Conservation (phyloP, 495 filamentous ascomycete genomes). For the Penicillium parvum region DNA sequence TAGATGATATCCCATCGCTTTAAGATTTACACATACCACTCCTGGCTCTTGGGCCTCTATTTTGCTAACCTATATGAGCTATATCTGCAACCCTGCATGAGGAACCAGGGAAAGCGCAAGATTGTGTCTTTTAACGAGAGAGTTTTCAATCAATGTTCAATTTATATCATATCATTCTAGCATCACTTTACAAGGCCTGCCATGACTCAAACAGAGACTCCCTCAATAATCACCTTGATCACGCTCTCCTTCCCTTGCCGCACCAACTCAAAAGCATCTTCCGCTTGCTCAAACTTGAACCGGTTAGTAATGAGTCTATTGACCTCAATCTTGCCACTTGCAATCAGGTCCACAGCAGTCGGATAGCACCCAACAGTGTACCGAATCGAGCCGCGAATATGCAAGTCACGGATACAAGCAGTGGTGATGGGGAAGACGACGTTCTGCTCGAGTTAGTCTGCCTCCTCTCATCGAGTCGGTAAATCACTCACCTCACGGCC, state of each 20-base stretch:
- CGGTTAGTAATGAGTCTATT: constrained; percentile 66
- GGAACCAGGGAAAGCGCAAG: too few species aligned
- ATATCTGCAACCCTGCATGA: too few species aligned
- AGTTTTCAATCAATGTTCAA: not conserved
- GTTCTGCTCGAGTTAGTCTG: constrained; percentile 34
- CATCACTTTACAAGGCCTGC: not conserved
- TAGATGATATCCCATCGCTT: too few species aligned
- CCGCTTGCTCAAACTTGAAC: constrained; percentile 69
- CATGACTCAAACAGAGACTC: constrained; percentile 24
- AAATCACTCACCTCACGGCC: constrained; percentile 56
- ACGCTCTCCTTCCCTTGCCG: constrained; percentile 71
- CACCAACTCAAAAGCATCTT: constrained; percentile 73
- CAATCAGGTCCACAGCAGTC: constrained; percentile 68
- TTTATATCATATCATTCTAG: not conserved
- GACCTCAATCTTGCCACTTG: constrained; percentile 61
- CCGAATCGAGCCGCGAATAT: constrained; percentile 74
- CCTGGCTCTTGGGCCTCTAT: too few species aligned
- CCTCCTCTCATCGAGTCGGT: not conserved
- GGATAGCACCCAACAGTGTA: constrained; percentile 76
- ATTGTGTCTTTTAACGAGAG: too few species aligned
- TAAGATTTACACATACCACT: too few species aligned
- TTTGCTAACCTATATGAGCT: too few species aligned
- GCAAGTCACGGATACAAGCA: constrained; percentile 78
- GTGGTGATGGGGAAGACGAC: constrained; percentile 80
- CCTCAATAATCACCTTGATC: constrained; percentile 80